phyloP scores from a whole-genome alignment of 257 asterid genomes.

The Nicotiana otophora region DNA sequence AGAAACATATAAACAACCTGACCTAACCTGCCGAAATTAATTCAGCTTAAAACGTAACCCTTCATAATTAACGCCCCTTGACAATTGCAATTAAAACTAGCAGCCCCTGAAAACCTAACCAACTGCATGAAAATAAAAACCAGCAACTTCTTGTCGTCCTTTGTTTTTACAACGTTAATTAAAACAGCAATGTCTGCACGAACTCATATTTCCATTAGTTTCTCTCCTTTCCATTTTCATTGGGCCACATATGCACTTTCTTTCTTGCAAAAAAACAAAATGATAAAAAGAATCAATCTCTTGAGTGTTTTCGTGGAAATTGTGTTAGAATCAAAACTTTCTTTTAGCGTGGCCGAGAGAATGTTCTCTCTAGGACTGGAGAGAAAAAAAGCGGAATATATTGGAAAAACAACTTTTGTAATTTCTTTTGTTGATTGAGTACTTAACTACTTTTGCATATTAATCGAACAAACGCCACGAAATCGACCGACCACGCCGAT shows the following conservation, averaged over 20 bases:
- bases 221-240: neutral
- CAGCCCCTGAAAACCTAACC: slow-evolving; percentile 20
- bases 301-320: slow-evolving; percentile 1
- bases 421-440: neutral
- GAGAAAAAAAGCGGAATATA: slow-evolving; percentile 17
- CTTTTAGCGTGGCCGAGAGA: slow-evolving; percentile 5
- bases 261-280: neutral
- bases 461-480: slow-evolving; percentile 19
- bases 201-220: neutral
- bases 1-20: neutral
- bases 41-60: neutral
- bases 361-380: slow-evolving; percentile 18
- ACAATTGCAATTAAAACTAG: slow-evolving; percentile 20
- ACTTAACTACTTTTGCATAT: neutral
- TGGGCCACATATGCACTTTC: neutral
- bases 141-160: slow-evolving; percentile 18
- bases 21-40: neutral
- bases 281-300: neutral
- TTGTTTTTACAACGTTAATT: neutral
- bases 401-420: neutral
- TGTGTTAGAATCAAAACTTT: slow-evolving; percentile 13
- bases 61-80: slow-evolving; percentile 22
- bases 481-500: slow-evolving; percentile 16
- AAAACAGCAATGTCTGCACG: neutral
- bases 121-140: slow-evolving; percentile 19